Evolutionary conservation across 2,329 filamentous ascomycete genomes (phyloP), one percentile per base, ranked within the genome.

Genomic region (Leptodontidium sp.): DNA sequence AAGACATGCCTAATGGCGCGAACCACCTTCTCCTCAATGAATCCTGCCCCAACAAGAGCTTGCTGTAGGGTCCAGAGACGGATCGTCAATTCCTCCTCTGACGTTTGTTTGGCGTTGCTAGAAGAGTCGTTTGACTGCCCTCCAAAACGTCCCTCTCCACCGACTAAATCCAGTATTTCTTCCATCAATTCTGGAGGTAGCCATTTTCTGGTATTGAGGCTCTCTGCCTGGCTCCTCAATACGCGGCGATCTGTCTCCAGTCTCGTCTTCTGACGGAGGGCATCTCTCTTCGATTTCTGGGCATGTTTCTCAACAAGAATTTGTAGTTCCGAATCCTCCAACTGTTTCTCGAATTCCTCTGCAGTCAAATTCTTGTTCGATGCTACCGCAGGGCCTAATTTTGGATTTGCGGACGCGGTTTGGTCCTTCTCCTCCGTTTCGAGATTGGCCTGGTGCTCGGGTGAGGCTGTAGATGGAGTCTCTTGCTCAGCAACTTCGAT

Each of bases 241-340:
- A 98, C 82, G 61, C 95, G 90, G 66, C 91, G 89, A 78, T 98
- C 96, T 6, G 93, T 97, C 77, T 97, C 92, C 40, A 97, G 84
- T 73, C 93, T 91, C 26, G 86, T 84, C 70, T 90, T 88, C 78
- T 97, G 93, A 24, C 95, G 90, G 71, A 87, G 84, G 17, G 91
- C 90, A 80, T 98, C 94, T 75, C 91, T 90, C 74, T 91, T 91
- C 70, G 91, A 90, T 79, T 95, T 97, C 50, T 87, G 82, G 0
- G 91, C 90, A 80, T 95, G 84, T 77, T 94, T 96, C 71, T 98
- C 95, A 17, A 98, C 91, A 6, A 98, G 82, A 26, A 93, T 82
- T 79, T 98, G 94, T 47, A 99, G 84, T 75, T 97, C 93, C n/a
- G 93, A 91, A 75, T 94, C 91, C 78, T 98, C 93, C 17, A 98